A percentile compares a stretch with the other conserved stretches of the same genome.
phyloP scores from a whole-genome alignment of 257 asterid species.

The Leonotis leonurus region DNA sequence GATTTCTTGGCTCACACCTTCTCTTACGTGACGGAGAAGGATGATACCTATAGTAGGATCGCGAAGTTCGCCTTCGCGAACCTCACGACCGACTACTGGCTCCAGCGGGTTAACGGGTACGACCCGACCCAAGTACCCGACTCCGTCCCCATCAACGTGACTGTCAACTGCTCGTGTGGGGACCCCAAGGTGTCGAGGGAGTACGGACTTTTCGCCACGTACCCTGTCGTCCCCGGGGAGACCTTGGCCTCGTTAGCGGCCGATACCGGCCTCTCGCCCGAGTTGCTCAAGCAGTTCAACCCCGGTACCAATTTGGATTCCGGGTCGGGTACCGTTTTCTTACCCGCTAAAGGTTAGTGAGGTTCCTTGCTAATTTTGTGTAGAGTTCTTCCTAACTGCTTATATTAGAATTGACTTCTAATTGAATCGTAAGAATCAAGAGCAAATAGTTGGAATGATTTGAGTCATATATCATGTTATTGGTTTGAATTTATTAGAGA shows the following conservation, averaged over 20 bases:
- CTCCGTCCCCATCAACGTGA: slow-evolving; percentile 46
- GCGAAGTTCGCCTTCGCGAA: slow-evolving; percentile 46
- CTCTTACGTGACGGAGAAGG: slow-evolving; percentile 37
- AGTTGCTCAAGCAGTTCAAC: slow-evolving; percentile 41
- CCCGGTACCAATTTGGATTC: slow-evolving; percentile 37
- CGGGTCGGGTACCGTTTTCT: slow-evolving; percentile 49
- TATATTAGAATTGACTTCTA: neutral
- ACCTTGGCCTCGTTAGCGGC: slow-evolving; percentile 34
- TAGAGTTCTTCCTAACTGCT: too few species aligned
- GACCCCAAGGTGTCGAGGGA: slow-evolving; percentile 44
- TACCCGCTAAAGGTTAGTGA: slow-evolving; percentile 70
- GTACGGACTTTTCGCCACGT: slow-evolving; percentile 59
- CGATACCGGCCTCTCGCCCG: slow-evolving; percentile 34
- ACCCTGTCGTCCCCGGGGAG: slow-evolving; percentile 46
- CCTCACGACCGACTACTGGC: slow-evolving; percentile 57
- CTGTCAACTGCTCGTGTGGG: slow-evolving; percentile 80
- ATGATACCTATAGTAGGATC: slow-evolving; percentile 51
- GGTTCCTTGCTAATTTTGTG: neutral
- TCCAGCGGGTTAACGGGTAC: slow-evolving; percentile 51
- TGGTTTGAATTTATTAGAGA: too few species aligned
- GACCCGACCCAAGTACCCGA: slow-evolving; percentile 47
- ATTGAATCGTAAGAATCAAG: neutral
- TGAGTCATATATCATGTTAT: neutral
- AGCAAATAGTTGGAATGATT: too few species aligned
- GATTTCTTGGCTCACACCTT: slow-evolving; percentile 73